Base-by-base conservation (phyloP, 2,329 filamentous ascomycete species). In the Sarocladium strictum region DNA sequence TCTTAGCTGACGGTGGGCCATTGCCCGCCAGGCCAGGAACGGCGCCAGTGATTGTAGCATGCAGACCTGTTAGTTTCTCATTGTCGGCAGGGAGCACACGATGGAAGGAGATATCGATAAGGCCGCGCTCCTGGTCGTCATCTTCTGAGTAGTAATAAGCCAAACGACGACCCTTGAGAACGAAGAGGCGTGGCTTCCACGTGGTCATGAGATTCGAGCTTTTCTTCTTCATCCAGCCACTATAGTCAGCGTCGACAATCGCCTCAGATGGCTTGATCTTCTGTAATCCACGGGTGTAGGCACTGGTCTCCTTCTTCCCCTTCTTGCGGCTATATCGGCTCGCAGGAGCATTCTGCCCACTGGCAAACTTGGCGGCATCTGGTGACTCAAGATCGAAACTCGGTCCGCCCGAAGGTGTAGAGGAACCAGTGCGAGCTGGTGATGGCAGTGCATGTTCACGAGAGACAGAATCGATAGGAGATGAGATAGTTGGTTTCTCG, bases 201-300 rank as follows among this genome's bases (percentile, higher is more conserved):
- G 92, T 96, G 2, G 91, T 91, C 86, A 99, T 96, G 32, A 97
- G 77, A 64, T 93, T 94, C 1, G 90, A 93, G 57, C 90, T 96
- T 71, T 95, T 92, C 79, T 99, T 99, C 77, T 94, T 97, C 94
- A 99, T 99, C 94, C 94, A 99, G 1, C 94, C 94, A 64, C 87
- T 93, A 68, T 96, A 97, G 65, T 99, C 93, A 54, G 90, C 93
- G 58, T 84, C 85, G 58, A 84, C 75, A 70, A 96, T 94, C 57
- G 93, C 91, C 66, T 96, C 90, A 54, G 84, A 78, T 0, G 94
- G 94, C 0, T 82, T 74, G 57, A 93, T 87, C 69, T 92, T 91
- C 62, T 89, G 81, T 38, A 97, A 74, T 0, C 94, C 94, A 27
- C 89, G 86, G 17, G 86, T 89, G 70, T 97, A 99, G 1, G 94